Percentiles rank a stretch among this genome's conserved stretches.
phyloP scores from a whole-genome alignment of 2,329 filamentous ascomycete species.

The Hysterium pulicare region DNA sequence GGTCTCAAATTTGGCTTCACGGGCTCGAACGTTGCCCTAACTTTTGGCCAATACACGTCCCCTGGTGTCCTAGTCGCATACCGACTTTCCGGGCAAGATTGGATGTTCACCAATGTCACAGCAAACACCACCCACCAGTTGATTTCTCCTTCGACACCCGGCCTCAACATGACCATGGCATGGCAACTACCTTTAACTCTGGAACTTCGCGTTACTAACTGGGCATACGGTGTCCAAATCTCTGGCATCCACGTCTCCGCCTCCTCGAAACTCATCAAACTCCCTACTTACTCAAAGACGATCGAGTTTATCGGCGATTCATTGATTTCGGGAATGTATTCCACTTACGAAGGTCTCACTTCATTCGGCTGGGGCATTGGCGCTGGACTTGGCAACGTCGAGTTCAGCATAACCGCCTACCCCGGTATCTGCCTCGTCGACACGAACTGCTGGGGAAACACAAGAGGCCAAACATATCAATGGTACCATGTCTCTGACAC shows the following conservation, averaged over 20 bases:
- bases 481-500: conserved; percentile 59
- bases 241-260: conserved; percentile 49
- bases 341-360: conserved; percentile 57
- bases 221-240: conserved; percentile 59
- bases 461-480: conserved; percentile 46
- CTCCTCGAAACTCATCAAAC: conserved; percentile 45
- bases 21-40: conserved; percentile 51
- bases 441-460: conserved; percentile 53
- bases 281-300: conserved; percentile 33
- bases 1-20: conserved; percentile 57
- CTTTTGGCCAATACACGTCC: conserved; percentile 52
- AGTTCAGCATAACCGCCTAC: conserved; percentile 57
- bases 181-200: conserved; percentile 47
- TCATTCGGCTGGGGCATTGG: conserved; percentile 56
- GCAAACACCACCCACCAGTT: conserved; percentile 56
- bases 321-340: conserved; percentile 55
- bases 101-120: conserved; percentile 60
- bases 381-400: conserved; percentile 56
- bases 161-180: conserved; percentile 43
- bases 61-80: conserved; percentile 54
- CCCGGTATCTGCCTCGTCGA: conserved; percentile 58
- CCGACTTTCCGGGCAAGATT: conserved; percentile 57
- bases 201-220: conserved; percentile 60
- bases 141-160: conserved; percentile 45
- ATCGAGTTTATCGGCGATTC: conserved; percentile 48